These are phyloP conservation scores for Tetrapyrgos nigripes DNA, from an alignment of 1,284 basidiomycete genomes.

Conservation along the genomic window DNA sequence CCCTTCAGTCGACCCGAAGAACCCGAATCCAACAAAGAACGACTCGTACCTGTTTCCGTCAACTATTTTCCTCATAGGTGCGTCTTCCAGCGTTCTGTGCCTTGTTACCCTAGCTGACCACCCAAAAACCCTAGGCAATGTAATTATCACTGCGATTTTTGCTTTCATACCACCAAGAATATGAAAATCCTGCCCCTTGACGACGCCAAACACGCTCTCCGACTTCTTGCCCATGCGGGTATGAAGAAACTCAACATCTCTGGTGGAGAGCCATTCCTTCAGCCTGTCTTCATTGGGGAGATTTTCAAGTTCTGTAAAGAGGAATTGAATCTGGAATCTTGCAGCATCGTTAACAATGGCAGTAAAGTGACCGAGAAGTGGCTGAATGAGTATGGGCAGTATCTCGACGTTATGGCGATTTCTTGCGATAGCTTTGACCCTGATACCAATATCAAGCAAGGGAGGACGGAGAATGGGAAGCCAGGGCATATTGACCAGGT, in stretches of 20 bases:
- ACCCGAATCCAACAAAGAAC: not conserved
- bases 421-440: constrained; percentile 48
- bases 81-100: not conserved
- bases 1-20: not conserved
- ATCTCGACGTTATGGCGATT: constrained; percentile 49
- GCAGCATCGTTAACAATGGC: constrained; percentile 46
- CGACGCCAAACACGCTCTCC: constrained; percentile 43
- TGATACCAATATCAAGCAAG: constrained; percentile 43
- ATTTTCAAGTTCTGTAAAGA: constrained; percentile 48
- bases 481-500: constrained; percentile 36
- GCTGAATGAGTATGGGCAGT: constrained; percentile 44
- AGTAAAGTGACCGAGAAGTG: constrained; percentile 50
- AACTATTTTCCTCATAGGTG: constrained; percentile 20
- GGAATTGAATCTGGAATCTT: constrained; percentile 44
- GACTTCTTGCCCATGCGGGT: constrained; percentile 40
- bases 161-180: constrained; percentile 47
- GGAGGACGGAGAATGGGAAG: constrained; percentile 39
- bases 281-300: constrained; percentile 44
- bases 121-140: constrained; percentile 26
- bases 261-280: constrained; percentile 48
- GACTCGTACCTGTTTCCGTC: constrained; percentile 19
- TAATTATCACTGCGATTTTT: constrained; percentile 44
- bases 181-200: constrained; percentile 40
- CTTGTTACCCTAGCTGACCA: not conserved
- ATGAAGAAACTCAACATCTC: constrained; percentile 51